Base-by-base conservation (phyloP, 371 early-diverging fungal genomes). In the Mortierella sp. region DNA sequence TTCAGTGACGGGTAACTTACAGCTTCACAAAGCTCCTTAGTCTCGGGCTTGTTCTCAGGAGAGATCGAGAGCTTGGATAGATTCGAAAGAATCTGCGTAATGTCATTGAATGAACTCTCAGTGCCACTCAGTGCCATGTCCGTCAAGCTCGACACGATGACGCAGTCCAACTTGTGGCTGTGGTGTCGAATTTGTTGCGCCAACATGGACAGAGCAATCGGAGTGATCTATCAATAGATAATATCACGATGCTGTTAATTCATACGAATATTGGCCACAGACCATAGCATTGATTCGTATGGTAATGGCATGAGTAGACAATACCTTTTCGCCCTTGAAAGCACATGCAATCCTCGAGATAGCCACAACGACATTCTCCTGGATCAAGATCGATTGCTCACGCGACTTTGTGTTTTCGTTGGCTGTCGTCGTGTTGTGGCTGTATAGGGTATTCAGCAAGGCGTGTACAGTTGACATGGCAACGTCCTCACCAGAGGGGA, bases 301-400 rank as follows among this genome's bases (percentile, higher is more conserved):
- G n/a, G n/a, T n/a, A n/a, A 34, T 7, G 34, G 34, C 34, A 34
- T 7, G 34, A 34, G 34, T 34, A 24, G 18, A 18, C 49, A 28
- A 14, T 60, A 73, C 68, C 68, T 85, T 73, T 50, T 89, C 87
- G 63, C 88, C 84, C 61, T 84, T 84, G n/a, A 90, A 78, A 21
- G 85, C 82, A 18, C 84, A 83, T n/a, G 88, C 86, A n/a, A 91
- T 83, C 55, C 84, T 87, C 26, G 90, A 81, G 67, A 90, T 87
- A 23, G 89, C 86, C 13, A 81, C 80, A 27, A 90, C 69, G 34
- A 84, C 83, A 68, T 87, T 88, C 41, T 80, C 83, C 49, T 82
- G 85, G 23, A 88, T 81, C 70, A 87, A 80, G 24, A 84, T 81
- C 34, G 83, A 81, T 64, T 86, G 85, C 13, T 65, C 74, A 28